phyloP scores from a whole-genome alignment of 805 yeast species.

The Yarrowia sp. region DNA sequence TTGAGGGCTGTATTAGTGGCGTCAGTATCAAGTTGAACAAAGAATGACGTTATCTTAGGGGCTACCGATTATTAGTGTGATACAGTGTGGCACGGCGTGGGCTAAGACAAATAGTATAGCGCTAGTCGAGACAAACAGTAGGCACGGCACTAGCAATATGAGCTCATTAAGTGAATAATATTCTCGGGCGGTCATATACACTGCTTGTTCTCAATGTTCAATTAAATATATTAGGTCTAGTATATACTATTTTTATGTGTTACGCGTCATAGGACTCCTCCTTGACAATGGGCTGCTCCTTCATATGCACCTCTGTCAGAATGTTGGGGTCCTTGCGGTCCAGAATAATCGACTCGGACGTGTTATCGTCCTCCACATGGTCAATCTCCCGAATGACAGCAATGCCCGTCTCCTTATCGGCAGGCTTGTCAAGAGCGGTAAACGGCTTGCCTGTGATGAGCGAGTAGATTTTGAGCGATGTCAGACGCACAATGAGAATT shows the following conservation, averaged over 20 bases:
- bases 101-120: no score
- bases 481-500: constrained; percentile 44
- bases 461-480: constrained; percentile 36
- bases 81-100: no score
- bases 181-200: no score
- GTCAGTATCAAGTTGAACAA: no score
- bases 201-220: no score
- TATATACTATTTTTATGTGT: neutral
- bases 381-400: constrained; percentile 2
- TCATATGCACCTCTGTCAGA: neutral
- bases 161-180: no score
- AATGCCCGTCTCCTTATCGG: constrained; percentile 15
- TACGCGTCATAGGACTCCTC: neutral
- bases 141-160: no score
- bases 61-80: no score
- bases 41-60: no score
- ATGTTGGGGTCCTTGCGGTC: constrained; percentile 13
- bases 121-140: no score
- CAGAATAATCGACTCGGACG: constrained; percentile 12
- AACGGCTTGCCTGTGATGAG: constrained; percentile 42
- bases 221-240: no score
- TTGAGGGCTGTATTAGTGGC: no score
- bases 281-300: neutral
- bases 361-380: neutral
- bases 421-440: constrained; percentile 41